Conservation (phyloP, 1,284 basidiomycete species). For the Tetrapyrgos nigripes region DNA sequence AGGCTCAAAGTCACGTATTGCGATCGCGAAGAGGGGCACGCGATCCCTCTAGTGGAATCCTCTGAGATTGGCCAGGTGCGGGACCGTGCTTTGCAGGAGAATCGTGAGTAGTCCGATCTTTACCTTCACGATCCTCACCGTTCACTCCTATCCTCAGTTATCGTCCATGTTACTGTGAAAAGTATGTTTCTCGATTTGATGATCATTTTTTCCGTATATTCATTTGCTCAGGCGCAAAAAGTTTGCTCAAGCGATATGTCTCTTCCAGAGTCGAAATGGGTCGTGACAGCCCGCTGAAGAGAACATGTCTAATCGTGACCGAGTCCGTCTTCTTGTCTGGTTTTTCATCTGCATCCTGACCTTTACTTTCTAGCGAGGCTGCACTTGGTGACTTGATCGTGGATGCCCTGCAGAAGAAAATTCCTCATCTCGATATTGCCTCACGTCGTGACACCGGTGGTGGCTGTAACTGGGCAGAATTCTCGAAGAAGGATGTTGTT, state of each 20-base stretch:
- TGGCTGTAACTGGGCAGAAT: slow-evolving; percentile 27
- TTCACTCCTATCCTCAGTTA: neutral
- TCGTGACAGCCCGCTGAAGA: neutral
- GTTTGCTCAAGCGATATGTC: slow-evolving; percentile 5
- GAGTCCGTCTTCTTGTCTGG: neutral
- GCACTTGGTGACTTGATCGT: neutral
- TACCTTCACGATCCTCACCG: neutral
- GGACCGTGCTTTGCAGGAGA: slow-evolving; percentile 35
- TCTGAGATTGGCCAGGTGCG: slow-evolving; percentile 28
- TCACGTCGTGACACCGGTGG: slow-evolving; percentile 24
- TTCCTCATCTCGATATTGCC: slow-evolving; percentile 12
- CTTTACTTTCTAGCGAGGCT: neutral
- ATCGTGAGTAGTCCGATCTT: slow-evolving; percentile 32
- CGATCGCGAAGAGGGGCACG: neutral
- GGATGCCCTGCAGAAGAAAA: neutral
- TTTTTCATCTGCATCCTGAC: neutral
- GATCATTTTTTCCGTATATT: neutral
- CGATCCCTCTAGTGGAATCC: slow-evolving; percentile 21
- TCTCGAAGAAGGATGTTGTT: slow-evolving; percentile 43
- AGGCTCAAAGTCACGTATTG: neutral
- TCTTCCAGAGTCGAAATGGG: neutral
- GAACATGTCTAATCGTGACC: neutral
- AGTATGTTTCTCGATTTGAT: neutral
- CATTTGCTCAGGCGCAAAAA: neutral
- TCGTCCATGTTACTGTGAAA: neutral